These are phyloP conservation scores for Trichocomaceae sp. DNA, from an alignment of 2,329 filamentous ascomycete genomes.

Conservation along the genomic window DNA sequence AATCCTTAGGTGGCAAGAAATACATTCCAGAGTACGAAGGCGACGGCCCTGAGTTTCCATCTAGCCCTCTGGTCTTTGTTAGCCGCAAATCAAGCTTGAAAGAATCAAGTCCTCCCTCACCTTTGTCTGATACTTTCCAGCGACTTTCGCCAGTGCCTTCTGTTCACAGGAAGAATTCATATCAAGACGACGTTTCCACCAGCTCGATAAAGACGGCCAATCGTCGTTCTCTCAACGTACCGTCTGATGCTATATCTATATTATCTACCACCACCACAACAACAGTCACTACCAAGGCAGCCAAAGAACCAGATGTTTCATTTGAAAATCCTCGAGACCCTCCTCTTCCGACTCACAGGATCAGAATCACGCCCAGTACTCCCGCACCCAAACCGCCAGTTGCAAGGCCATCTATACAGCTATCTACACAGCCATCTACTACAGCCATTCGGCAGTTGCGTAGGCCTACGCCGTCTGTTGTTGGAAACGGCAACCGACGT, in stretches of 20 bases:
- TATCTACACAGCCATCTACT: slow-evolving; percentile 4
- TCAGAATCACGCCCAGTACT: slow-evolving; percentile 19
- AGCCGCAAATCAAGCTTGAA: slow-evolving; percentile 17
- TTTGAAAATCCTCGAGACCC: slow-evolving; percentile 19
- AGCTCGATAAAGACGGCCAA: slow-evolving; percentile 14
- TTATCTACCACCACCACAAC: slow-evolving; percentile 14
- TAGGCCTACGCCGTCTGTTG: slow-evolving; percentile 11
- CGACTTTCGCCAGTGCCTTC: slow-evolving; percentile 1
- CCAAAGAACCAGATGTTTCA: slow-evolving; percentile 18
- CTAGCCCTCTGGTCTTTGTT: background rate
- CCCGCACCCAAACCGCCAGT: background rate
- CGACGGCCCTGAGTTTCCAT: slow-evolving; percentile 10
- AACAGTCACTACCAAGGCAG: background rate
- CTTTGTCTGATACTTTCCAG: background rate
- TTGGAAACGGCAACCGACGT: slow-evolving; percentile 18
- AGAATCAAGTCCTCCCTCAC: slow-evolving; percentile 23
- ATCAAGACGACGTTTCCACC: slow-evolving; percentile 8
- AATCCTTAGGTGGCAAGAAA: slow-evolving; percentile 40
- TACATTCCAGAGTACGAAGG: slow-evolving; percentile 33
- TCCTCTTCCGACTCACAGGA: slow-evolving; percentile 15
- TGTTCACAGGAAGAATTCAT: slow-evolving; percentile 9
- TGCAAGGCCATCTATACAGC: background rate
- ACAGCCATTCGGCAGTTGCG: slow-evolving; percentile 16
- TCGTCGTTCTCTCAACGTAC: slow-evolving; percentile 16
- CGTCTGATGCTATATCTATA: slow-evolving; percentile 19